Evolutionary conservation across 179 eudicot genomes (phyloP), one percentile per base, ranked within the genome.

Genomic region (Beta lomatogona): DNA sequence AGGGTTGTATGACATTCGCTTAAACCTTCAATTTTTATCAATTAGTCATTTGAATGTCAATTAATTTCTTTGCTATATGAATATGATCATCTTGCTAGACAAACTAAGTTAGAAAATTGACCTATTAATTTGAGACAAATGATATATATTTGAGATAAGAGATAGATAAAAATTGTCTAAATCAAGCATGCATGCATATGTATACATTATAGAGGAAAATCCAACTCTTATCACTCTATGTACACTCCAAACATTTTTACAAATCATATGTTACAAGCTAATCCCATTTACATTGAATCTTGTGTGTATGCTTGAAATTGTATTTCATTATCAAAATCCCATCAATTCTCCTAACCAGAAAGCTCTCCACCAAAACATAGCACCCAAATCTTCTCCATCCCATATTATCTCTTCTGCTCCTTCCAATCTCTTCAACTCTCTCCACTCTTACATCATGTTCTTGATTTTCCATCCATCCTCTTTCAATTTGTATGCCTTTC

Each of bases 281-380:
- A 76, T 91, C 90, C 92, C 94, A 91, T 83, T 82, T 88, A 85
- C 89, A 86, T 64, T 86, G 88, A 44, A 87, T 83, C 76, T 76
- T 85, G 73, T 90, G 88, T 16, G 83, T 77, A 80, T 91, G 92
- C 82, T 88, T 91, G 57, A 89, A 91, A 57, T 79, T 87, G 31
- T 87, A 89, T 75, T 89, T 91, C 82, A 91, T 82, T 57, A 90
- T 79, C 85, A 91, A 85, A 82, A 87, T 70, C 48, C 94, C 92
- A 87, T 91, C 92, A 84, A 84, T 87, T 76, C 94, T 88, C 71
- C 90, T 88, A 80, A 91, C 71, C 25, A 83, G 86, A 76, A 88
- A 91, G 73, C 91, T 90, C 86, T 91, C 92, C 41, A 90, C 92
- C 88, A 91, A 83, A 67, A 90, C 90, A 86, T 85, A 91, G 28